Base-by-base conservation (phyloP, 352 stramenopile genomes). In the Phytophthora fragariaefolia region DNA sequence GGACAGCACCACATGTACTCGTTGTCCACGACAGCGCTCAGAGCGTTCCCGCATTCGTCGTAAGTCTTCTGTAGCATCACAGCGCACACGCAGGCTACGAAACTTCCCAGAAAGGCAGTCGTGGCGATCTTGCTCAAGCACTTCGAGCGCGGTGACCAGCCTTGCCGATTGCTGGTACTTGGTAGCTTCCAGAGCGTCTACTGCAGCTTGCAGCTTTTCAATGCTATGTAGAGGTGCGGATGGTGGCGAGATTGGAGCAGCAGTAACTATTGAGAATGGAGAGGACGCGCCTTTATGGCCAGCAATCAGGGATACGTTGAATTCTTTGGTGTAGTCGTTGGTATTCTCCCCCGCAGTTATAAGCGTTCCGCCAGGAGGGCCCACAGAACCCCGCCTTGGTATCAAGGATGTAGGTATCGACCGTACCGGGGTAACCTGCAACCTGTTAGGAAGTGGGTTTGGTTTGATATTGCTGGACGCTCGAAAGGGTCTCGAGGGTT, bases 101-200 rank as follows among this genome's bases (percentile, higher is more conserved):
- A 80, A 90, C 57, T 93, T 92, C 40, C 65, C 26, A 2, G 63
- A 54, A 23, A 93, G 58, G 54, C 83, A 91, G 27, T 87, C 69
- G 34, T 68, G 73, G 7, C 85, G 81, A 55, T 86, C 79, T 12
- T 90, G 67, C 8, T 81, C 68, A 6, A 93, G 77, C 1, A 68
- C 48, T 32, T 71, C 58, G 22, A 93, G 56, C 0, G 78, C 67
- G 13, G 75, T 76, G 12, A 74, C 65, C 8, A 93, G 61, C 1
- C 68, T 51, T 26, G 65, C 50, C 1, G 80, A 72, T 22, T 87
- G 77, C 20, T 67, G 43, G 1, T 51, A 52, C 58, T 90, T 91
- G 28, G 71, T 59, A 4, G 57, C 34, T n/a, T 87, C 82, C 46
- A 90, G 64, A 23, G 74, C 58, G 43, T 82, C 65, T 8, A 92